phyloP scores from a whole-genome alignment of 2,329 filamentous ascomycete genomes.

The Alternaria triticimaculans region DNA sequence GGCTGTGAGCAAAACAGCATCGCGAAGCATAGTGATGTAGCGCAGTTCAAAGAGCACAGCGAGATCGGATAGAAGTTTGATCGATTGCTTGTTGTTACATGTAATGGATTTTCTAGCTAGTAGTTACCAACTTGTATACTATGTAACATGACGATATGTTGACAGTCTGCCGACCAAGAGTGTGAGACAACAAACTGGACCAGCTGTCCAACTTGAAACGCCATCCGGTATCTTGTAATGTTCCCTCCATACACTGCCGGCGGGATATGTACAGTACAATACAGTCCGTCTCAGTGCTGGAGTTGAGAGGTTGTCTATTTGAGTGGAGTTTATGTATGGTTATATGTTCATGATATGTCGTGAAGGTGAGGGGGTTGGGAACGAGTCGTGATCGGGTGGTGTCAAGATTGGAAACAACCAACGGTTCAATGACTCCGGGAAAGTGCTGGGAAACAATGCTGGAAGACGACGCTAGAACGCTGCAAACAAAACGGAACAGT shows the following conservation, averaged over 20 bases:
- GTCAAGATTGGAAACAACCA: slow-evolving; percentile 6
- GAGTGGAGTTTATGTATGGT: slow-evolving; percentile 15
- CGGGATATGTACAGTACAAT: neutral
- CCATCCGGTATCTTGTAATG: neutral
- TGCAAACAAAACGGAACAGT: neutral
- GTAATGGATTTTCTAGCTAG: neutral
- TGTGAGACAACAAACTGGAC: neutral
- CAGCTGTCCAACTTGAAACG: neutral
- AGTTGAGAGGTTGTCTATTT: neutral
- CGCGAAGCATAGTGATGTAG: too few relatives aligned
- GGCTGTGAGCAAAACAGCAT: neutral
- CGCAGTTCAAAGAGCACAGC: neutral
- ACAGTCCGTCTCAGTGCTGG: neutral
- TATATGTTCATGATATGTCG: neutral
- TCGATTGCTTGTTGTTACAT: slow-evolving; percentile 2
- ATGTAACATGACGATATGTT: neutral
- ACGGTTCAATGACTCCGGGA: slow-evolving; percentile 8
- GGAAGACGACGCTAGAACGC: slow-evolving; percentile 11
- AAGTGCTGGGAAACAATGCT: slow-evolving; percentile 15
- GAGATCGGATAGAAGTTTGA: neutral
- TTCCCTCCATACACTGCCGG: neutral
- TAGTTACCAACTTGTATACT: neutral
- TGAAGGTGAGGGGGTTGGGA: neutral
- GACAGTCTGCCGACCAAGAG: neutral
- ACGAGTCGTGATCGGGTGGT: slow-evolving; percentile 3